Evolutionary conservation across 2,329 filamentous ascomycete genomes (phyloP).

Genomic region (Gnomoniopsis smithogilvyi): DNA sequence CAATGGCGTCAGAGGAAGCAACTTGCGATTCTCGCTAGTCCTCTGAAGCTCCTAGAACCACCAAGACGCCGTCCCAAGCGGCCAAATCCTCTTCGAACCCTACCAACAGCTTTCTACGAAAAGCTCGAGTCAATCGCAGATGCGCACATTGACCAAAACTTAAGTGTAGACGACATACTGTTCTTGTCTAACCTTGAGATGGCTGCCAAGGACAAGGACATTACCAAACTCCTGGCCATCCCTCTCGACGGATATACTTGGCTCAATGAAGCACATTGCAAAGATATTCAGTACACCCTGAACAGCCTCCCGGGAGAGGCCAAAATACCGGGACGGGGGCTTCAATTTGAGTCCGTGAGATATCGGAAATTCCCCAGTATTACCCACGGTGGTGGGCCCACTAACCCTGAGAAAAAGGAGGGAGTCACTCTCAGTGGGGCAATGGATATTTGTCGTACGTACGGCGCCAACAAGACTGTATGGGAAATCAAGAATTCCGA

Average conservation of each 20-base stretch:
- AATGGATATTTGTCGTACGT: constrained; percentile 11
- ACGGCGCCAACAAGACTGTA: constrained; percentile 6
- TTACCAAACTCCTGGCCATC: constrained; percentile 15
- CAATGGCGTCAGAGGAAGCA: constrained; percentile 14
- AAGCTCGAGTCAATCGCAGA: neutral
- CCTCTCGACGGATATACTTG: constrained; percentile 10
- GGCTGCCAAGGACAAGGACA: constrained; percentile 15
- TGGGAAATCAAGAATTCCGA: constrained; percentile 15
- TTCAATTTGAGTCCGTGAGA: constrained; percentile 2
- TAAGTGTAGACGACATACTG: constrained; percentile 6
- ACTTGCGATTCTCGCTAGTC: neutral
- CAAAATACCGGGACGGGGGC: neutral
- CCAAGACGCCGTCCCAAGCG: neutral
- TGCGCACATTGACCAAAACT: neutral
- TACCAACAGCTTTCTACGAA: constrained; percentile 2
- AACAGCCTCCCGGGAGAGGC: constrained; percentile 6
- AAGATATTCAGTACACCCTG: constrained; percentile 11
- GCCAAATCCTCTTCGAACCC: constrained; percentile 5
- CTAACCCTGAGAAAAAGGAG: constrained; percentile 3
- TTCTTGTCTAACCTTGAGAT: constrained; percentile 9
- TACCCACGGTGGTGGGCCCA: constrained; percentile 10
- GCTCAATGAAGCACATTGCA: constrained; percentile 12
- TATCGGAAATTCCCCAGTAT: constrained; percentile 1
- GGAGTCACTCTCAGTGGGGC: constrained; percentile 3
- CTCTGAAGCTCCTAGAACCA: constrained; percentile 2